Evolutionary conservation across 805 yeast species (phyloP).

Genomic region (Ogataea populi-albae): DNA sequence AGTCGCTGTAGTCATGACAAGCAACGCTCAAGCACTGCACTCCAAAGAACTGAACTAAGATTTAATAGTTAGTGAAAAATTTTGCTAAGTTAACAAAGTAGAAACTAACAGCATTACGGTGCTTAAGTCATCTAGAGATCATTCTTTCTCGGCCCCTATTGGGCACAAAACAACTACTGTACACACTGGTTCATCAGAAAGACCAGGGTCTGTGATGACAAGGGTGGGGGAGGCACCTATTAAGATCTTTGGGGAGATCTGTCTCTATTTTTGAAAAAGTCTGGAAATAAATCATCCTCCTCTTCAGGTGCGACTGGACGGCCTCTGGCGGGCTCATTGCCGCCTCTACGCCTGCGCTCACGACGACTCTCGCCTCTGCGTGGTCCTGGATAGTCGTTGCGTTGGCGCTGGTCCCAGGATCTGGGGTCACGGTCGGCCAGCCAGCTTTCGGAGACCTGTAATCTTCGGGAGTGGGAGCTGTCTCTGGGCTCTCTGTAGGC

Average conservation of each 20-base stretch:
- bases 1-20: too few relatives aligned
- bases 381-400: conserved; percentile 5
- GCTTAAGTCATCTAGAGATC: too few relatives aligned
- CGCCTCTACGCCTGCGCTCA: conserved; percentile 12
- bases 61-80: too few relatives aligned
- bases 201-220: background rate
- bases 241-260: conserved; percentile 23
- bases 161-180: too few relatives aligned
- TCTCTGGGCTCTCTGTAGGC: conserved; percentile 1
- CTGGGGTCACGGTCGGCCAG: conserved; percentile 1
- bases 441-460: conserved; percentile 31
- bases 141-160: too few relatives aligned
- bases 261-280: conserved; percentile 25
- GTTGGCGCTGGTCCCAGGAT: too few relatives aligned
- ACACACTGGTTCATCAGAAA: too few relatives aligned
- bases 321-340: conserved; percentile 10
- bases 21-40: too few relatives aligned
- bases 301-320: conserved; percentile 14
- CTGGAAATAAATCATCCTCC: conserved; percentile 39
- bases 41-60: too few relatives aligned
- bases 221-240: too few relatives aligned
- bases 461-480: conserved; percentile 5
- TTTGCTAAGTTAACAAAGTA: too few relatives aligned
- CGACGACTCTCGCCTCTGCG: conserved; percentile 16
- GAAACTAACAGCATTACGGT: too few relatives aligned